Conservation (phyloP, 345 rosid genomes). For the Microthlaspi erraticum region DNA sequence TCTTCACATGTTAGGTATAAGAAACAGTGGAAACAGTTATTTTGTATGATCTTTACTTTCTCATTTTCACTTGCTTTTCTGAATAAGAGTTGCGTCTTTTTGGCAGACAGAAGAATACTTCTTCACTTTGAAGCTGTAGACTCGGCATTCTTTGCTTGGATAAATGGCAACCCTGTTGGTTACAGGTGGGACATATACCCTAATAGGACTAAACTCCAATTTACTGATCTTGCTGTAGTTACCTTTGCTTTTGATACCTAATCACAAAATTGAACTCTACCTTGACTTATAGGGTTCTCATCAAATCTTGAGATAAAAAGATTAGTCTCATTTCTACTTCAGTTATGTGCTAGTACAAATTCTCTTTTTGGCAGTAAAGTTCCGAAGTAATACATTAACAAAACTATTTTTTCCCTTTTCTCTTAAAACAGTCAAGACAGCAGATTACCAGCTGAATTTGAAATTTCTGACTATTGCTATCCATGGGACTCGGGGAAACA, state of each 20-base stretch:
- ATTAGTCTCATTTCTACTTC: slow-evolving; percentile 20
- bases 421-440: slow-evolving; percentile 86
- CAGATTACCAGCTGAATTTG: slow-evolving; percentile 97
- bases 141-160: slow-evolving; percentile 93
- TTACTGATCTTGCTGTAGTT: background rate
- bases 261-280: background rate
- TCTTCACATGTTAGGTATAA: slow-evolving; percentile 11
- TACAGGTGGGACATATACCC: slow-evolving; percentile 65
- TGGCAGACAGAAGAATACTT: slow-evolving; percentile 86
- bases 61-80: slow-evolving; percentile 19
- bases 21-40: background rate
- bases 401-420: slow-evolving; percentile 8
- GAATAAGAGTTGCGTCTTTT: slow-evolving; percentile 18
- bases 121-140: slow-evolving; percentile 98
- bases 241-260: slow-evolving; percentile 21
- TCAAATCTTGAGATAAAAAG: slow-evolving; percentile 10
- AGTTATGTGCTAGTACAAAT: slow-evolving; percentile 10
- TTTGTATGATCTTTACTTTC: background rate
- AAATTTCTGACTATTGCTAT: slow-evolving; percentile 86
- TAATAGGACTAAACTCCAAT: slow-evolving; percentile 11
- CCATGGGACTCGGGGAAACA: slow-evolving; percentile 71
- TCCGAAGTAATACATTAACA: slow-evolving; percentile 36
- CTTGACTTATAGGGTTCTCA: slow-evolving; percentile 22
- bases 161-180: slow-evolving; percentile 86
- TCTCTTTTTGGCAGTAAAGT: slow-evolving; percentile 10